Evolutionary conservation across 2,329 filamentous ascomycete species (phyloP).

Genomic region (Cladophialophora psammophila): DNA sequence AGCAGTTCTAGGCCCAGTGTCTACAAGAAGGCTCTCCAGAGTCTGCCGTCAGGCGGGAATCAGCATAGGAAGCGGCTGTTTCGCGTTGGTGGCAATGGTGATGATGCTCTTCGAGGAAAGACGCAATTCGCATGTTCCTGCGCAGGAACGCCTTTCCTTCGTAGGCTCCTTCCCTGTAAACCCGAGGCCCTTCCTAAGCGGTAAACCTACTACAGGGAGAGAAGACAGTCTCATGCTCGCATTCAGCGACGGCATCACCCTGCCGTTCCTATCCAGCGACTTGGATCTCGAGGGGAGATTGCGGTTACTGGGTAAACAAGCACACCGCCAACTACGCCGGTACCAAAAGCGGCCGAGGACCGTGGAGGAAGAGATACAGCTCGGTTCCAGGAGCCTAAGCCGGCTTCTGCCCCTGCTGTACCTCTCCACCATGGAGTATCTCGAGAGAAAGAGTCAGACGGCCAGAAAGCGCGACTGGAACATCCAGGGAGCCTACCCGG

Average conservation of each 20-base stretch:
- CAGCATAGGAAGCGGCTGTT: constrained; percentile 37
- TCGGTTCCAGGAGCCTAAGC: constrained; percentile 35
- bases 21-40: constrained; percentile 26
- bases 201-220: constrained; percentile 31
- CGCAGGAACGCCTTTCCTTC: constrained; percentile 32
- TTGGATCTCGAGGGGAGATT: constrained; percentile 34
- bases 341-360: constrained; percentile 37
- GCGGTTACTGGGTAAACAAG: constrained; percentile 35
- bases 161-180: constrained; percentile 40
- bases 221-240: constrained; percentile 39
- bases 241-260: constrained; percentile 38
- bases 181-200: constrained; percentile 35
- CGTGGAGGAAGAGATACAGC: constrained; percentile 27
- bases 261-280: constrained; percentile 35
- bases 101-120: constrained; percentile 39
- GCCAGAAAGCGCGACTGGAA: constrained; percentile 28
- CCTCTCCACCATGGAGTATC: constrained; percentile 34
- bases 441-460: constrained; percentile 22
- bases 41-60: constrained; percentile 36
- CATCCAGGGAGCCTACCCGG: constrained; percentile 35
- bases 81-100: constrained; percentile 37
- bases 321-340: constrained; percentile 36
- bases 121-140: constrained; percentile 30
- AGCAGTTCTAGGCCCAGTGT: constrained; percentile 23
- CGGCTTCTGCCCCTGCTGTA: constrained; percentile 36